phyloP scores from a whole-genome alignment of 1,284 basidiomycete genomes.

The Rhodotorula mucilaginosa region DNA sequence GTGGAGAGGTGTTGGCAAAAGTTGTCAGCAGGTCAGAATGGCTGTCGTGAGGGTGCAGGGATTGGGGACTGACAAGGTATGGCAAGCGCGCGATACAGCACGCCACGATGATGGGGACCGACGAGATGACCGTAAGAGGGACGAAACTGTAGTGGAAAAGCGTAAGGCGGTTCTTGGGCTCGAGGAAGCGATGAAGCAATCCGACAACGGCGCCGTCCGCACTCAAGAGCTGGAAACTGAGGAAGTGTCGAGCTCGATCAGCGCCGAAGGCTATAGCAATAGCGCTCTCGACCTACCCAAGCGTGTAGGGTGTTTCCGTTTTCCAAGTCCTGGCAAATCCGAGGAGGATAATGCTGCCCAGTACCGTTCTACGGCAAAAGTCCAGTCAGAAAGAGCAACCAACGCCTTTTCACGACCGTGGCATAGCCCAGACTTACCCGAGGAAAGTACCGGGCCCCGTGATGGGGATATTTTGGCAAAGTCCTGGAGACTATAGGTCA shows the following conservation, averaged over 20 bases:
- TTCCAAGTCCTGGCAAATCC: background rate
- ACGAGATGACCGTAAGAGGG: constrained; percentile 8
- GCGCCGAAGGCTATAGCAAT: background rate
- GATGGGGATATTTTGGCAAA: constrained; percentile 19
- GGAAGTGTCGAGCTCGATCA: background rate
- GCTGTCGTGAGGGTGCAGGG: no score
- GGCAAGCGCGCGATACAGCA: background rate
- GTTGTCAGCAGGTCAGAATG: no score
- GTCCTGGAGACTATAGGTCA: background rate
- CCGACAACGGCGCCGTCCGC: constrained; percentile 7
- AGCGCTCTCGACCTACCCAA: background rate
- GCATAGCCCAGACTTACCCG: background rate
- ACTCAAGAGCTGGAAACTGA: constrained; percentile 14
- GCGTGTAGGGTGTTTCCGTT: background rate
- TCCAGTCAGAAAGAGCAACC: background rate
- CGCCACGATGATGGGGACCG: constrained; percentile 4
- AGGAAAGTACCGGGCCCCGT: constrained; percentile 13
- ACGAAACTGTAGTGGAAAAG: constrained; percentile 19
- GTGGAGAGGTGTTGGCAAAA: no score
- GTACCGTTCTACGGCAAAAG: background rate
- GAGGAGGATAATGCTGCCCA: constrained; percentile 13
- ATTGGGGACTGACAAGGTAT: background rate
- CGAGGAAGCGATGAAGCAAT: constrained; percentile 10
- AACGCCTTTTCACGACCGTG: background rate
- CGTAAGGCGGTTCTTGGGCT: constrained; percentile 14